phyloP scores from a whole-genome alignment of 306 rosid genomes.

The Pyrus pyrifolia region DNA sequence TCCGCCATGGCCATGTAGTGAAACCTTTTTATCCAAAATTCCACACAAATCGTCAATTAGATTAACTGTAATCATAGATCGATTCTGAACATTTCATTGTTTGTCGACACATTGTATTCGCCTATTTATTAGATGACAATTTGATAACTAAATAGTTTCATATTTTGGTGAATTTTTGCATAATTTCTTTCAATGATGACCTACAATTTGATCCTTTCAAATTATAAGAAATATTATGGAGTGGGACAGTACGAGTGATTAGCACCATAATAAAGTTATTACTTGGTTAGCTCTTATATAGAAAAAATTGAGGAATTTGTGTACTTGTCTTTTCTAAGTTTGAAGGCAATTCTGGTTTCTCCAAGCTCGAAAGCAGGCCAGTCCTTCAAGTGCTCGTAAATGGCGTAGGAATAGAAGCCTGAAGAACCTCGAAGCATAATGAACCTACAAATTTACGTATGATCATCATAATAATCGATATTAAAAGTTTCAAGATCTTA shows the following conservation, averaged over 20 bases:
- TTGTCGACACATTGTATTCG: too few species aligned
- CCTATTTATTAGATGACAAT: too few species aligned
- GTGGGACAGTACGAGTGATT: too few species aligned
- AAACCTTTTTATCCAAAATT: constrained; percentile 21
- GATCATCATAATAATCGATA: not conserved
- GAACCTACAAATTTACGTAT: constrained; percentile 41
- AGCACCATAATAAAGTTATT: too few species aligned
- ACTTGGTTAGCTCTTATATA: too few species aligned
- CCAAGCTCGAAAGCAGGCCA: constrained; percentile 81
- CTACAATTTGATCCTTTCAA: too few species aligned
- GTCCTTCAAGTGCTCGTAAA: constrained; percentile 67
- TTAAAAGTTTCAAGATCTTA: not conserved
- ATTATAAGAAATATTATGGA: too few species aligned
- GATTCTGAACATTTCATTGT: too few species aligned
- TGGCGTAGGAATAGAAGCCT: constrained; percentile 83
- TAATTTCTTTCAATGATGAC: too few species aligned
- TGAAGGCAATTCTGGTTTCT: constrained; percentile 88
- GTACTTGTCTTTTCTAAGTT: constrained; percentile 93
- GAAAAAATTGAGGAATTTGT: not conserved
- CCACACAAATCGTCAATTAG: not conserved
- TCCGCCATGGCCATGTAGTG: constrained; percentile 39
- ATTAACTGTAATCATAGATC: not conserved
- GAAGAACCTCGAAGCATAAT: constrained; percentile 72
- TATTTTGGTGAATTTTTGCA: too few species aligned
- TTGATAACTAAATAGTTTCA: too few species aligned